Base-by-base conservation (phyloP, 768 basidiomycete genomes). In the Phylloporus sp. region DNA sequence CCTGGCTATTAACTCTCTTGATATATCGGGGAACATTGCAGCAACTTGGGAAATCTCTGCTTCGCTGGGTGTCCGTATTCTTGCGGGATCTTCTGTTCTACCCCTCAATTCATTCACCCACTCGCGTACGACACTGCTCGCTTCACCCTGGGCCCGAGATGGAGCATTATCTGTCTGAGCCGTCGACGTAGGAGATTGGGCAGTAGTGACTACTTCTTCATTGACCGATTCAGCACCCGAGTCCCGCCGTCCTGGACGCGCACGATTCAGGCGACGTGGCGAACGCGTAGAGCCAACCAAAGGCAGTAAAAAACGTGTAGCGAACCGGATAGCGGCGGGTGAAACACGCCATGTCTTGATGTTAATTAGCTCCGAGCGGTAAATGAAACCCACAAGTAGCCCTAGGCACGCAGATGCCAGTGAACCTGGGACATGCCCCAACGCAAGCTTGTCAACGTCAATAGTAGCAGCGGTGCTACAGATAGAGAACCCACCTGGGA, bases 61-160 rank as follows among this genome's bases (percentile, higher is more conserved):
- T 28, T 90, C 86, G 21, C 76, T 75, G 2, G 90, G 86, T 10
- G 82, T 81, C 33, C 87, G 75, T 42, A 88, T 74, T 18, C 81
- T 80, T 24, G 77, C 73, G 17, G 73, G 69, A 36, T 76, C 74
- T 17, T 77, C 78, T 23, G 73, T 63, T 45, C 81, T 67, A 6
- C 88, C 86, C 2, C 86, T 87, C 55, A 91, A 65, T 54, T 87
- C 86, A 48, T 87, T 74, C 22, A 90, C 83, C 86, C 86, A 88
- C 60, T 86, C 84, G 41, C 82, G 75, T 62, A 90, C 72, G 20
- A 87, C 82, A 34, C 67, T 65, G 17, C 68, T 65, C 11, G 66
- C 54, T 36, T 58, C 60, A 33, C 55, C 58, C 9, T 55, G 57
- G 31, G 56, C 60, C 43, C 54, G 54, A 28, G 48, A 17, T 10